A percentile compares a stretch with the other conserved stretches of the same genome.
Evolutionary conservation across 106 monocot species (phyloP).

Genomic region (Dactylorhiza incarnata): DNA sequence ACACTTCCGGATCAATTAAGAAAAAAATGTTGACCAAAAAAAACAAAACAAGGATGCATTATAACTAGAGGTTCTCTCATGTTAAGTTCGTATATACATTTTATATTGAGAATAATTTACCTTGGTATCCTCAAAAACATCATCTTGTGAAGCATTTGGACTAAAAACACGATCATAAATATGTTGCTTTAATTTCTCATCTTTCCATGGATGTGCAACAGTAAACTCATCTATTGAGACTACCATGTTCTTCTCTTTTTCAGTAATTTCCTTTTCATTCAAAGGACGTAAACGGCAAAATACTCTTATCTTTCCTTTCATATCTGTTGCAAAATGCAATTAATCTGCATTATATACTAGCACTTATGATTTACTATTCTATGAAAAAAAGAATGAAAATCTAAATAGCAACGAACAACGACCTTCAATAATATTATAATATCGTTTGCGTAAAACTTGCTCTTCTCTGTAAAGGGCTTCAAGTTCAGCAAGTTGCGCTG

Average conservation of each 20-base stretch:
- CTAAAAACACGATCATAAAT: slow-evolving; percentile 92
- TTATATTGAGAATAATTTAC: slow-evolving; percentile 18
- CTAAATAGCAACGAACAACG: not conserved
- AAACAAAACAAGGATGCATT: not conserved
- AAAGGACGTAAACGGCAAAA: slow-evolving; percentile 85
- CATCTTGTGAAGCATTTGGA: slow-evolving; percentile 71
- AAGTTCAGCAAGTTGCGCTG: slow-evolving; percentile 64
- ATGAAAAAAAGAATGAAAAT: not conserved
- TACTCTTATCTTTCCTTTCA: slow-evolving; percentile 98
- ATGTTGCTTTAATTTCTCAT: slow-evolving; percentile 91
- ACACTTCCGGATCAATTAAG: slow-evolving; percentile 24
- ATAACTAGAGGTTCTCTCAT: not conserved
- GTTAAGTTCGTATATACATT: not conserved
- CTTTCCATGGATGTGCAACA: slow-evolving; percentile 93
- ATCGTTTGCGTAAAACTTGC: slow-evolving; percentile 78
- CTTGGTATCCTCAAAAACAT: slow-evolving; percentile 98
- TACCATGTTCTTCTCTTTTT: slow-evolving; percentile 48
- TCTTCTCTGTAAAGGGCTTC: slow-evolving; percentile 94
- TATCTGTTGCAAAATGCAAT: slow-evolving; percentile 41
- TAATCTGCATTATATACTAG: not conserved
- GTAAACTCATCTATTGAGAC: slow-evolving; percentile 75
- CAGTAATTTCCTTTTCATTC: slow-evolving; percentile 67
- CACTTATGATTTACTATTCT: not conserved
- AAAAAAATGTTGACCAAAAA: not conserved
- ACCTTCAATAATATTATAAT: slow-evolving; percentile 99